These are phyloP conservation scores for Ophiostoma sp. DNA, from an alignment of 2,329 filamentous ascomycete genomes.

Conservation along the genomic window DNA sequence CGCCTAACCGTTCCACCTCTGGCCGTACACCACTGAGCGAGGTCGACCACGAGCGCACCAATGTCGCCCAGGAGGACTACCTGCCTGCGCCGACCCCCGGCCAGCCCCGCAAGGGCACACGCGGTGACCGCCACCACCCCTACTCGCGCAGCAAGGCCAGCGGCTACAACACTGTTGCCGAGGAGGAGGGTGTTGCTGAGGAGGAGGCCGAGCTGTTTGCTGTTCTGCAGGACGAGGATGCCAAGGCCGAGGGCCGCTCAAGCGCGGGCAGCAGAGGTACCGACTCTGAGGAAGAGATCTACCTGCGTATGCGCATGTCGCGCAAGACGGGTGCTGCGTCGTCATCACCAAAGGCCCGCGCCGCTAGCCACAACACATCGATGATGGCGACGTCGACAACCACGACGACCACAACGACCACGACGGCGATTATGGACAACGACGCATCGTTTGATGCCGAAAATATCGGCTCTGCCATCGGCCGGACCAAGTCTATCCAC, in stretches of 20 bases:
- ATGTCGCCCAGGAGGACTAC: conserved; percentile 76
- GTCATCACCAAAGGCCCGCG: conserved; percentile 55
- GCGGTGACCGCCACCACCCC: conserved; percentile 67
- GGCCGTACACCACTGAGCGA: conserved; percentile 86
- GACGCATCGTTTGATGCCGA: conserved; percentile 66
- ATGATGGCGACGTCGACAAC: conserved; percentile 61
- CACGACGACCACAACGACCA: conserved; percentile 59
- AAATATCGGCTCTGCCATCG: conserved; percentile 53
- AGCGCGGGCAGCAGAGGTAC: conserved; percentile 49
- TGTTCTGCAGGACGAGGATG: conserved; percentile 52
- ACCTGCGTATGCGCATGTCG: conserved; percentile 66
- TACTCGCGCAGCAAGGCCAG: conserved; percentile 54
- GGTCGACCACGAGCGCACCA: conserved; percentile 73
- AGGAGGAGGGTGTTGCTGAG: conserved; percentile 45
- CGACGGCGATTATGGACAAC: conserved; percentile 52
- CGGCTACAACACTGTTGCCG: conserved; percentile 42
- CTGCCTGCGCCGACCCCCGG: conserved; percentile 92
- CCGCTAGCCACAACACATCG: conserved; percentile 40
- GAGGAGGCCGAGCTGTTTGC: conserved; percentile 42
- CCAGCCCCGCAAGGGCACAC: conserved; percentile 84
- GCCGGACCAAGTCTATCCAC: conserved; percentile 50
- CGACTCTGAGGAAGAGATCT: conserved; percentile 78
- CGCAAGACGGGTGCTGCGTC: conserved; percentile 58
- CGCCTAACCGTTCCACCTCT: conserved; percentile 71
- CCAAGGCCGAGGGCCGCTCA: conserved; percentile 49